A percentile compares a stretch with the other conserved stretches of the same genome.
These are phyloP conservation scores for Ustulina deusta DNA, from an alignment of 2,329 filamentous ascomycete genomes.

Conservation along the genomic window DNA sequence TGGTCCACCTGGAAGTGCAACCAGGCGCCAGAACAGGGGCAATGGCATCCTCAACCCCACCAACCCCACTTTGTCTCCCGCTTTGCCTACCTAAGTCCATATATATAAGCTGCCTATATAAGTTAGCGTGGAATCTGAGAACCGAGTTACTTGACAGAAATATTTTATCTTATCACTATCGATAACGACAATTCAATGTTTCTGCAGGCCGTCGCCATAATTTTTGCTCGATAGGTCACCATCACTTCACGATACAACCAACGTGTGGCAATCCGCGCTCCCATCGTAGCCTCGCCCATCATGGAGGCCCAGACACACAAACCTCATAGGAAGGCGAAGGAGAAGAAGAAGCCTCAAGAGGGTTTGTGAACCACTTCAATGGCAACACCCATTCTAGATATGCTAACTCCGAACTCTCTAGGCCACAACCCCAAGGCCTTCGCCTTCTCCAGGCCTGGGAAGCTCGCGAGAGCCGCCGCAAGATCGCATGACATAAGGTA, in stretches of 20 bases:
- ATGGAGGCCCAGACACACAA: constrained; percentile 89
- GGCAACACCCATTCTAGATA: background rate
- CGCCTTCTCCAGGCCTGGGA: constrained; percentile 83
- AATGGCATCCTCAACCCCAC: constrained; percentile 1
- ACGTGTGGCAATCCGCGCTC: constrained; percentile 2
- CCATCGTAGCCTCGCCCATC: constrained; percentile 31
- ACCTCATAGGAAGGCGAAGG: constrained; percentile 86
- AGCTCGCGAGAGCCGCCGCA: constrained; percentile 79
- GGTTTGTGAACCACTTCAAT: constrained; percentile 55
- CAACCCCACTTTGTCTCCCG: background rate
- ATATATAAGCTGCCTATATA: background rate
- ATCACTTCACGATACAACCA: constrained; percentile 2
- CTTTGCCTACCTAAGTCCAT: background rate
- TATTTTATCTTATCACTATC: constrained; percentile 36
- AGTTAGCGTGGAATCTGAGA: background rate
- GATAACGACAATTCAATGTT: constrained; percentile 33
- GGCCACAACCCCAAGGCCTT: constrained; percentile 92
- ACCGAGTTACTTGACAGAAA: too few species aligned
- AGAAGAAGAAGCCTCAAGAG: constrained; percentile 82
- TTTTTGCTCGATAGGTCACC: constrained; percentile 29
- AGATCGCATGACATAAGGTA: constrained; percentile 56
- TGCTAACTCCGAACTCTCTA: constrained; percentile 52
- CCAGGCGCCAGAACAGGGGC: background rate
- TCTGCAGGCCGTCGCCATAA: constrained; percentile 7
- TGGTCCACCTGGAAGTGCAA: background rate